Base-by-base conservation (phyloP, 345 rosid species). In the Xanthoceras sorbifolium region DNA sequence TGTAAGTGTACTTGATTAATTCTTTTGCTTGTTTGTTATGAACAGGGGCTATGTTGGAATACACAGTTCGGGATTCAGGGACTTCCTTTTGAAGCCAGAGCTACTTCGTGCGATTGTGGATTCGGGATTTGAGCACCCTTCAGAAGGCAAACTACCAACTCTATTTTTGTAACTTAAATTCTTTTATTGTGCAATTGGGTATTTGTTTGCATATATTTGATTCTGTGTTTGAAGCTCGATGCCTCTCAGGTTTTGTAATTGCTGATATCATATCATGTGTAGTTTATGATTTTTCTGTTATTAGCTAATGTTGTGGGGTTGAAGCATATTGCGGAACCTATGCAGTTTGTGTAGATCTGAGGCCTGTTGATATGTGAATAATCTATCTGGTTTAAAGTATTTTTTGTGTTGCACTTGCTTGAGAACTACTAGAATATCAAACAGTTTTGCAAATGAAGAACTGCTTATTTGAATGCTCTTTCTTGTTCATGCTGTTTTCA, bases 1-100 rank as follows among this genome's bases (percentile, higher is more conserved):
- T n/a, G 22, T 54, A 8, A 3, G 18, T 68, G 1, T 17, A 29
- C 32, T 52, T 71, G 29, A 71, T 48, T 34, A 59, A 59, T 72
- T 17, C n/a, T 59, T 73, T 42, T 12, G 4, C 64, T 2, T 32
- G 6, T 32, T 62, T 61, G 48, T 40, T 75, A 6, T 29, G 17
- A 48, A 46, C 78, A 96, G 99, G 89, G 97, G 99, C 4, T 96
- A 93, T 77, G 98, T 96, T 46, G 97, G 99, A 38, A 96, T 97
- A 65, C 98, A 97, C 95, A 94, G 98, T 83, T 97, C 99, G 5
- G 98, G 99, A 81, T 97, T 97, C 90, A 97, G 98, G 86, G 99
- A 97, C 91, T 97, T 97, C 86, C 97, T 97, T 54, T 82, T 97
- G 83, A 97, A 97, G 84, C 99, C 99, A 50, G 98, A 96, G 90